phyloP scores from a whole-genome alignment of 257 asterid genomes.

The Cruciata laevipes region DNA sequence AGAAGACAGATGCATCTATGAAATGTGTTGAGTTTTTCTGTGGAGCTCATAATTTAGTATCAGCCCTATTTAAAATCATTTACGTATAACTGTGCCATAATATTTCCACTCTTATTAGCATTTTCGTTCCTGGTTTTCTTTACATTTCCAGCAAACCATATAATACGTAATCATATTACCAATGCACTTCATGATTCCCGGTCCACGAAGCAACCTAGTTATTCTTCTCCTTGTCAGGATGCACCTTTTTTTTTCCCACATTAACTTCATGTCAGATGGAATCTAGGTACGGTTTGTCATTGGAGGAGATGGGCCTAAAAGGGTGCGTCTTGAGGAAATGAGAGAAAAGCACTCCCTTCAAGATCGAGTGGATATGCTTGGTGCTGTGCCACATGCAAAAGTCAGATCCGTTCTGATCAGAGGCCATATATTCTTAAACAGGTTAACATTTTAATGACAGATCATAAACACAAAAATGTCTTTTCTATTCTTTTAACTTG shows the following conservation, averaged over 20 bases:
- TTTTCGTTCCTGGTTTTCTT: background rate
- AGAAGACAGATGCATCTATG: background rate
- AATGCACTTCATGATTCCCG: too few relatives aligned
- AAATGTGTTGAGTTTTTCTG: background rate
- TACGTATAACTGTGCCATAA: background rate
- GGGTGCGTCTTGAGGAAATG: constrained; percentile 97
- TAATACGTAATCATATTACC: background rate
- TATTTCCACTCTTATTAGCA: background rate
- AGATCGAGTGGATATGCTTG: constrained; percentile 96
- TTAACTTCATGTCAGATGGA: background rate
- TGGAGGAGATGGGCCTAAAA: constrained; percentile 99
- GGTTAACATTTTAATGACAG: constrained; percentile 27
- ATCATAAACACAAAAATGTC: background rate
- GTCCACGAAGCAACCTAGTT: background rate
- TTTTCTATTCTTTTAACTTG: background rate
- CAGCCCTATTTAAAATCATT: background rate
- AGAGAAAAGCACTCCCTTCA: constrained; percentile 96
- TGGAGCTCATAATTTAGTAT: background rate
- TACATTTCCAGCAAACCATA: background rate
- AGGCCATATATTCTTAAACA: constrained; percentile 87
- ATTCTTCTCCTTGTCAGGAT: background rate
- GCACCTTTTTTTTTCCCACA: background rate
- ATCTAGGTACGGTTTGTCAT: constrained; percentile 78
- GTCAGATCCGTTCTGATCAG: constrained; percentile 77
- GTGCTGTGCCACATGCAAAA: constrained; percentile 97